Evolutionary conservation across 805 yeast species (phyloP).

Genomic region (Kuraishia borneana): DNA sequence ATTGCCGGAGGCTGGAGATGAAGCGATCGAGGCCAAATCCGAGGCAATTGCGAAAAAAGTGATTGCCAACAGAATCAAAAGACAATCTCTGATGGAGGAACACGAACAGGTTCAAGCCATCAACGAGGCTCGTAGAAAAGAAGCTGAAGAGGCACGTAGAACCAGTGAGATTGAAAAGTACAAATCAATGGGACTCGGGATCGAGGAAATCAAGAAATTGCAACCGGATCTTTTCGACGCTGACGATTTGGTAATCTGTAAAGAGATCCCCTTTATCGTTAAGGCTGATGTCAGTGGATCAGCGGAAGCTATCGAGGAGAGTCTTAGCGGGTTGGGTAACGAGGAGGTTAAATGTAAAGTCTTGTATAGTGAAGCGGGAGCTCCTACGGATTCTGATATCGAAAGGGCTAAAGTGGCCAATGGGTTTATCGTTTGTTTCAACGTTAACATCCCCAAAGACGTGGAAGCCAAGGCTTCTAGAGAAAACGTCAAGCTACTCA

Average conservation of each 20-base stretch:
- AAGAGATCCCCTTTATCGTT: conserved; percentile 50
- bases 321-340: conserved; percentile 75
- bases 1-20: conserved; percentile 85
- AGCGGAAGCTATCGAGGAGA: conserved; percentile 82
- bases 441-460: conserved; percentile 56
- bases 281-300: conserved; percentile 94
- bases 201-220: conserved; percentile 29
- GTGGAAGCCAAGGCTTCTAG: conserved; percentile 46
- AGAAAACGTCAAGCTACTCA: conserved; percentile 43
- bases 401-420: conserved; percentile 58
- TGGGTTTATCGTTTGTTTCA: conserved; percentile 73
- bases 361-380: conserved; percentile 68
- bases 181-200: conserved; percentile 47
- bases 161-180: conserved; percentile 46
- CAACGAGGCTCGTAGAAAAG: conserved; percentile 54
- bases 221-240: conserved; percentile 21
- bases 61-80: conserved; percentile 46
- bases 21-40: conserved; percentile 60
- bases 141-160: conserved; percentile 37
- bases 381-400: conserved; percentile 56
- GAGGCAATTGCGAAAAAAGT: conserved; percentile 74
- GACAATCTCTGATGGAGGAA: conserved; percentile 42
- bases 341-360: conserved; percentile 69
- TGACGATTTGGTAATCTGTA: conserved; percentile 11
- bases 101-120: conserved; percentile 56